Percentiles rank a stretch among this genome's conserved stretches.
phyloP scores from a whole-genome alignment of 1,284 basidiomycete genomes.

The Flammula alnicola region DNA sequence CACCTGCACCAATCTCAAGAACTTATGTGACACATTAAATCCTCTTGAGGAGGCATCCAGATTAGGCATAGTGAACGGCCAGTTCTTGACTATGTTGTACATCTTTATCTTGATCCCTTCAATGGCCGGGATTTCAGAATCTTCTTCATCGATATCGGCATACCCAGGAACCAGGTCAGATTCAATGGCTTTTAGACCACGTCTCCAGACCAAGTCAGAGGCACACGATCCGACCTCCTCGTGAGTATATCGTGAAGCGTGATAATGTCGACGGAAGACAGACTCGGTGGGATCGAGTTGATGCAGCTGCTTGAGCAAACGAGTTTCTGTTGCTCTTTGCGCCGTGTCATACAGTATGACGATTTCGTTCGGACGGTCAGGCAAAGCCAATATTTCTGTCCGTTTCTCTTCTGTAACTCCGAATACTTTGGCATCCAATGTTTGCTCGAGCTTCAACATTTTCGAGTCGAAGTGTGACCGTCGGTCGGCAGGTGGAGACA shows the following conservation, averaged over 20 bases:
- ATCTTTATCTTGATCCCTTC: constrained; percentile 34
- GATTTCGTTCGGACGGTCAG: constrained; percentile 44
- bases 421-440: constrained; percentile 42
- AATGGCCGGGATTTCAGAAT: constrained; percentile 21
- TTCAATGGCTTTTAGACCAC: constrained; percentile 48
- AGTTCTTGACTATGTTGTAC: constrained; percentile 52
- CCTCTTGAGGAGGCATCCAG: constrained; percentile 52
- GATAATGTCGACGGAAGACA: constrained; percentile 46
- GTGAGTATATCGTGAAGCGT: constrained; percentile 48
- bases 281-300: constrained; percentile 42
- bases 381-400: constrained; percentile 33
- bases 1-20: constrained; percentile 59
- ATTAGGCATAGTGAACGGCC: constrained; percentile 65
- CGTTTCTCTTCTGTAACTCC: constrained; percentile 36
- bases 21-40: constrained; percentile 70
- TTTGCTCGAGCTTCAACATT: constrained; percentile 43
- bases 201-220: constrained; percentile 67
- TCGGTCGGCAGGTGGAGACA: constrained; percentile 35
- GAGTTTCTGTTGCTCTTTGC: constrained; percentile 28
- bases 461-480: constrained; percentile 36
- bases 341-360: constrained; percentile 49
- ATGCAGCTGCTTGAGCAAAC: constrained; percentile 38
- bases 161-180: constrained; percentile 25
- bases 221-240: constrained; percentile 65
- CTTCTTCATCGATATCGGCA: constrained; percentile 40